A percentile compares a stretch with the other conserved stretches of the same genome.
Evolutionary conservation across 805 yeast species (phyloP).

Genomic region (Grigorovia yakushimaensis): DNA sequence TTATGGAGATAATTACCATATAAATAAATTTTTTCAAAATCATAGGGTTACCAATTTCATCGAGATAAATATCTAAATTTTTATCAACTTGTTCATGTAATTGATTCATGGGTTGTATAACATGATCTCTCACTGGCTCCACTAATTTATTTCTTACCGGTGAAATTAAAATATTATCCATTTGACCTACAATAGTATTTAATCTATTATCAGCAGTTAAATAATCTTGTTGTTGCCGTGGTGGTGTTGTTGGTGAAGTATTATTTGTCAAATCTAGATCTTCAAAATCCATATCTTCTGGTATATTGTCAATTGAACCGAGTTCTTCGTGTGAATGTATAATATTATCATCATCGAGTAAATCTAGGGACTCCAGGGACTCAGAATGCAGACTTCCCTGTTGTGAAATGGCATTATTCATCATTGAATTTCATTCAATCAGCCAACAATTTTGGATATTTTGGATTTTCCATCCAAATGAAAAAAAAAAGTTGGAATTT

Average conservation of each 20-base stretch:
- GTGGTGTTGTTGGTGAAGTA: neutral
- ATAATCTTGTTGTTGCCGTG: neutral
- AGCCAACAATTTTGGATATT: neutral
- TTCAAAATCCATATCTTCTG: neutral
- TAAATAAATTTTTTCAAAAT: slow-evolving; percentile 67
- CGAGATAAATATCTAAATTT: slow-evolving; percentile 44
- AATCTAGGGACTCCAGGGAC: neutral
- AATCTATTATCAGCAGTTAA: neutral
- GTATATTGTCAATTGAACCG: neutral
- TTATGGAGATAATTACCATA: slow-evolving; percentile 45
- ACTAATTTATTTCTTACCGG: slow-evolving; percentile 1
- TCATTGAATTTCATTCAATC: neutral
- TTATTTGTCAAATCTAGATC: neutral
- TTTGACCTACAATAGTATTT: neutral
- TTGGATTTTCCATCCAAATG: neutral
- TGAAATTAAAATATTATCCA: neutral
- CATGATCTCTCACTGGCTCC: slow-evolving; percentile 8
- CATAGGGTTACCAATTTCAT: slow-evolving; percentile 71
- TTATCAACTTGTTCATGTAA: slow-evolving; percentile 1
- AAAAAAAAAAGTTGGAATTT: no score
- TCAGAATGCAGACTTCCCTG: neutral
- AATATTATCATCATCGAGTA: neutral
- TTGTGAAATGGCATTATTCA: neutral
- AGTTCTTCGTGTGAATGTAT: neutral
- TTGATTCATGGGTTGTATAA: slow-evolving; percentile 31